phyloP scores from a whole-genome alignment of 2,329 filamentous ascomycete species.

The Colletotrichum chlorophyti region DNA sequence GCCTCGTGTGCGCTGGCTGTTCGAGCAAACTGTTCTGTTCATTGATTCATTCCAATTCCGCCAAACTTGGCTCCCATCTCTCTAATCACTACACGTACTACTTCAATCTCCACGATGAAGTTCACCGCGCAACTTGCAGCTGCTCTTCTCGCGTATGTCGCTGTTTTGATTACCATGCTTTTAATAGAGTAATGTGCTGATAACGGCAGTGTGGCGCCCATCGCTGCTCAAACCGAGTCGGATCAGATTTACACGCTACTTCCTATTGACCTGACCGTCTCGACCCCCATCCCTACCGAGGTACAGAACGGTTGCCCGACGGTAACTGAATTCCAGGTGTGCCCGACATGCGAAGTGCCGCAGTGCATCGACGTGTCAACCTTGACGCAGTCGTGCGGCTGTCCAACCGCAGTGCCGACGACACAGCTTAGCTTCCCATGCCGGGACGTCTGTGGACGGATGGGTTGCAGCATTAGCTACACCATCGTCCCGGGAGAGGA shows the following conservation, averaged over 20 bases:
- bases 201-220: background rate
- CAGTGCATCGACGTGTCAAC: constrained; percentile 39
- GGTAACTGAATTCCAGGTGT: constrained; percentile 39
- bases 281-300: background rate
- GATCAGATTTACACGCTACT: background rate
- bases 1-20: background rate
- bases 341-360: constrained; percentile 41
- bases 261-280: background rate
- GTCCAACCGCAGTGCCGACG: constrained; percentile 38
- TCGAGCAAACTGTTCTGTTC: background rate
- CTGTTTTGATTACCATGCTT: background rate
- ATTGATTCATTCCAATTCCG: background rate
- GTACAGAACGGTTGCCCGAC: constrained; percentile 38
- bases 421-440: constrained; percentile 38
- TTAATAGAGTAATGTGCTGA: background rate
- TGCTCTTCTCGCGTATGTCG: background rate
- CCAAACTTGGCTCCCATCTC: background rate
- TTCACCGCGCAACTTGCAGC: background rate
- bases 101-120: background rate
- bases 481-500: constrained; percentile 17
- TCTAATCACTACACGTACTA: background rate
- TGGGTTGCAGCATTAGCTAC: constrained; percentile 35
- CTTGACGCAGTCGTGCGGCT: constrained; percentile 40
- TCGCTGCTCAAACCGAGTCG: constrained; percentile 1
- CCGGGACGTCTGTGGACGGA: constrained; percentile 36